These are phyloP conservation scores for Globisporangium recalcitrans DNA, from an alignment of 352 stramenopile species.

Conservation along the genomic window DNA sequence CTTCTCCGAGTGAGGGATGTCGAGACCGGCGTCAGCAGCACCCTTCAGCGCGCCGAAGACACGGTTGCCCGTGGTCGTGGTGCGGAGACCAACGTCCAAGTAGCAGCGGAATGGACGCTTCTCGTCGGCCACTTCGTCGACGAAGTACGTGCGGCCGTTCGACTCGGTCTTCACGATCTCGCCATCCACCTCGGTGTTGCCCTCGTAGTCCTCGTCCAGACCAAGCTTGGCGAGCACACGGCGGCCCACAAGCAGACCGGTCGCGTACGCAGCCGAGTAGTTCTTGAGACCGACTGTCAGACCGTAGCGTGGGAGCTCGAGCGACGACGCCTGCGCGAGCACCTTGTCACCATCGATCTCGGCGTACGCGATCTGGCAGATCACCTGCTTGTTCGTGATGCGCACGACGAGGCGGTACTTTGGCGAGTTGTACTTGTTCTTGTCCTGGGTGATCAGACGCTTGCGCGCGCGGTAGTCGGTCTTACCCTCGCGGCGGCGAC, in stretches of 20 bases:
- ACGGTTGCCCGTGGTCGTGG: constrained; percentile 97
- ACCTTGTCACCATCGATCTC: constrained; percentile 98
- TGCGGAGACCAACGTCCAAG: constrained; percentile 96
- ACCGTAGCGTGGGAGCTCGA: constrained; percentile 96
- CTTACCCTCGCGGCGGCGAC: constrained; percentile 97
- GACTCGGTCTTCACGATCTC: constrained; percentile 93
- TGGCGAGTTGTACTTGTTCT: constrained; percentile 99
- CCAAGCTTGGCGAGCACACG: constrained; percentile 97
- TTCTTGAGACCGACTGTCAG: constrained; percentile 98
- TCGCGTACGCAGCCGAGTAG: constrained; percentile 98
- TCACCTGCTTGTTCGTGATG: constrained; percentile 96
- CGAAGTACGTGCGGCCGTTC: constrained; percentile 98
- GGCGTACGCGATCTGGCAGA: constrained; percentile 98
- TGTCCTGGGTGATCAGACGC: constrained; percentile 97
- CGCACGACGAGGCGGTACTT: constrained; percentile 97
- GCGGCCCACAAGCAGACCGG: constrained; percentile 91
- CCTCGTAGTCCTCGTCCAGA: constrained; percentile 97
- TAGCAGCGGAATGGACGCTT: constrained; percentile 97
- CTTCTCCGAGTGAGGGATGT: constrained; percentile 99
- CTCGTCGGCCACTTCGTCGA: constrained; percentile 98
- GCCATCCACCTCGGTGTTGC: constrained; percentile 95
- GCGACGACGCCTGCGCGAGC: constrained; percentile 90
- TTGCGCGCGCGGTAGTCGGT: constrained; percentile 99
- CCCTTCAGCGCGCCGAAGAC: constrained; percentile 99
- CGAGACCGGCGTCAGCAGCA: constrained; percentile 96